Percentiles rank a stretch among this genome's conserved stretches.
Conservation (phyloP, 179 eudicot species). For the Nepenthes alata region DNA sequence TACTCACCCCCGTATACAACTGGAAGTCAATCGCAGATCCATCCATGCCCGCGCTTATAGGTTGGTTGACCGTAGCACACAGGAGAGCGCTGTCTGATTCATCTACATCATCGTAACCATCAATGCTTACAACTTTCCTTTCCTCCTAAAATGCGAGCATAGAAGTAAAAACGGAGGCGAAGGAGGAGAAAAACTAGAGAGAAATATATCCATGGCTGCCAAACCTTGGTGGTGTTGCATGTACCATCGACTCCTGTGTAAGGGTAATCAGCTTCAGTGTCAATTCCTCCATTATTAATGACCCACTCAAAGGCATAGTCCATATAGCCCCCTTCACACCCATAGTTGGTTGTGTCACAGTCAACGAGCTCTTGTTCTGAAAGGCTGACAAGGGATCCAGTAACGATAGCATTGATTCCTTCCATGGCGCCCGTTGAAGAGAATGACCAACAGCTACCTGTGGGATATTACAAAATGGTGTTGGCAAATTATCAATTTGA, state of each 20-base stretch:
- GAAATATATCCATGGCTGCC: not conserved
- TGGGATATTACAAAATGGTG: not conserved
- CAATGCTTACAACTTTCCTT: slow-evolving; percentile 31
- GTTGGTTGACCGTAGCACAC: slow-evolving; percentile 55
- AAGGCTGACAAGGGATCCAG: slow-evolving; percentile 39
- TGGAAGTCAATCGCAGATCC: slow-evolving; percentile 56
- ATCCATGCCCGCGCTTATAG: slow-evolving; percentile 60
- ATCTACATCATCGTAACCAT: slow-evolving; percentile 49
- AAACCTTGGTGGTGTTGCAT: slow-evolving; percentile 38
- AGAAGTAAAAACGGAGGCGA: not conserved
- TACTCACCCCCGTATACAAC: slow-evolving; percentile 52
- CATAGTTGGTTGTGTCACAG: slow-evolving; percentile 36
- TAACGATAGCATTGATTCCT: slow-evolving; percentile 38
- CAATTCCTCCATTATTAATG: slow-evolving; percentile 42
- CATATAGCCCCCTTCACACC: slow-evolving; percentile 56
- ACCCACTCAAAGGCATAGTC: slow-evolving; percentile 58
- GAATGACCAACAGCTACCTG: slow-evolving; percentile 63
- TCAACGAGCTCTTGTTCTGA: slow-evolving; percentile 52
- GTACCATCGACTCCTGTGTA: slow-evolving; percentile 34
- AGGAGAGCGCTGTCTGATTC: slow-evolving; percentile 45
- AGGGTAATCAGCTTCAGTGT: slow-evolving; percentile 40
- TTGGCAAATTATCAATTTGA: too few species aligned
- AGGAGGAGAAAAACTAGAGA: not conserved
- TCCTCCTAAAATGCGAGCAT: slow-evolving; percentile 21
- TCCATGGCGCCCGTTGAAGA: slow-evolving; percentile 52